Base-by-base conservation (phyloP, 371 early-diverging fungal genomes). In the Amoeboaphelidium protococcarum region DNA sequence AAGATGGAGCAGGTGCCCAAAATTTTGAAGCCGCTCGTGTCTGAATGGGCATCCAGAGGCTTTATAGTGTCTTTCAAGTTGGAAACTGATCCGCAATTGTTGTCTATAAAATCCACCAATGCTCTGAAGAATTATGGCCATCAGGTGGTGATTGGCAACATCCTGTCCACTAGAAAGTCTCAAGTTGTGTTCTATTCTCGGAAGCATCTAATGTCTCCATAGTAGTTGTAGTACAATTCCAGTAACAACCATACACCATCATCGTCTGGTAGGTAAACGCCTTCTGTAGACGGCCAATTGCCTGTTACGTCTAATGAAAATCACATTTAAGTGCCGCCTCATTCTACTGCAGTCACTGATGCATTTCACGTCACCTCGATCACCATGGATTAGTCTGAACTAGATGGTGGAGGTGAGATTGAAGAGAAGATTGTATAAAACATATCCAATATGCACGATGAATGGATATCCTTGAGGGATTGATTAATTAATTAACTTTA, bases 1-100 rank as follows among this genome's bases (percentile, higher is more conserved):
- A 68, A 68, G 2, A 67, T 96, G 60, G 89, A 89, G 49, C 87
- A 84, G 56, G 97, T 96, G 0, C 97, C 97, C 44, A 96, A 96
- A 53, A 76, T 92, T 47, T 65, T 96, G 42, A 73, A 78, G 26
- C 90, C 90, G 0, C 60, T 96, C 16, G 91, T 90, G 16, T 75
- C 74, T 45, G 71, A 78, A 42, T 96, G 94, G 96, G 84, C 83
- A 0, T 65, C 74, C 3, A 52, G 66, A 20, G 83, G 82, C 0
- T 78, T 80, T 50, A 78, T 88, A 48, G 80, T 96, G 6, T 91
- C 92, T 2, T 96, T 96, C 67, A 96, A 96, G 74, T 62, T 96
- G 3, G 97, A 96, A 54, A 96, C 97, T 0, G 97, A 96, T 49
- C 71, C 70, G 2, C 50, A 60, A 2, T 54, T 91, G 27, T 58